Conservation (phyloP, 192 early-diverging fungal genomes). For the Dispira simplex region DNA sequence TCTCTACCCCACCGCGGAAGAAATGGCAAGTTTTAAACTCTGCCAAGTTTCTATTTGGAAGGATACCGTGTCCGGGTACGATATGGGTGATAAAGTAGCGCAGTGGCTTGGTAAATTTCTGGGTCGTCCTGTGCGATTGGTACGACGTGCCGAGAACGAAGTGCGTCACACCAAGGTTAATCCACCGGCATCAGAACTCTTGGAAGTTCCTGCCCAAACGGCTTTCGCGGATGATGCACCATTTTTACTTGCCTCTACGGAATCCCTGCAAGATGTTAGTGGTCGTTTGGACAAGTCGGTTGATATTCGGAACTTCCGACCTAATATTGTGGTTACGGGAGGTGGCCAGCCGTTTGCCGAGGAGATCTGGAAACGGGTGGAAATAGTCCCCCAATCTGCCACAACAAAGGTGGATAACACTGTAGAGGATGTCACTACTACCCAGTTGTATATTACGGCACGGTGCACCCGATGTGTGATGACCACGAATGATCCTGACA, state of each 20-base stretch:
- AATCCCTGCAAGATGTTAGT: conserved; percentile 38
- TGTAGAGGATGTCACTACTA: too few relatives aligned
- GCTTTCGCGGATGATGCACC: conserved; percentile 53
- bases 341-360: conserved; percentile 36
- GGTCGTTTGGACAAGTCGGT: conserved; percentile 22
- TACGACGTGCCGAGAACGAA: conserved; percentile 3
- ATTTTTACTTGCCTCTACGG: conserved; percentile 33
- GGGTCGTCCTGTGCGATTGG: conserved; percentile 1
- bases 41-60: not conserved
- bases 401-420: too few relatives aligned
- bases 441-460: not conserved
- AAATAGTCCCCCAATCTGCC: not conserved
- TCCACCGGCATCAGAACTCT: not conserved
- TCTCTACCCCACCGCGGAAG: not conserved
- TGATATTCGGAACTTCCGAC: conserved; percentile 37
- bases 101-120: not conserved
- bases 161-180: not conserved
- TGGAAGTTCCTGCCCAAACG: conserved; percentile 15
- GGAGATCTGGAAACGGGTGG: conserved; percentile 36
- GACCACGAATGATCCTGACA: conserved; percentile 9
- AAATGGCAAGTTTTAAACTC: not conserved
- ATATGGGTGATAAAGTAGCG: conserved; percentile 7
- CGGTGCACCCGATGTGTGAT: conserved; percentile 8
- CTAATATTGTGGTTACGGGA: conserved; percentile 38
- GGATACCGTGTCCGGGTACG: not conserved